Conservation (phyloP, 2,329 filamentous ascomycete genomes). For the Stagonosporopsis chrysanthemi region DNA sequence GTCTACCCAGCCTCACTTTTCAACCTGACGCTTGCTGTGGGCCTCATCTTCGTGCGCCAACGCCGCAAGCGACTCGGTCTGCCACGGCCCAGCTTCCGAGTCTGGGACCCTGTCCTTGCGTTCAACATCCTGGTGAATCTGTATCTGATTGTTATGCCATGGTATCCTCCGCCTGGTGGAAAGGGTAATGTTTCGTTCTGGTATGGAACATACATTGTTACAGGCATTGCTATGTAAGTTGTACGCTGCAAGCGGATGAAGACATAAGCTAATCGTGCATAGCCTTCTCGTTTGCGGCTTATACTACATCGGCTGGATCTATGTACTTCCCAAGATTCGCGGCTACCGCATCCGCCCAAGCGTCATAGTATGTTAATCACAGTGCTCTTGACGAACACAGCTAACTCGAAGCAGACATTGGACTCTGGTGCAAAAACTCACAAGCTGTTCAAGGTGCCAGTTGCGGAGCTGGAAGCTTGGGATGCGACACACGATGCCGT, state of each 20-base stretch:
- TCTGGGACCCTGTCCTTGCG: conserved; percentile 65
- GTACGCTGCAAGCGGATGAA: neutral
- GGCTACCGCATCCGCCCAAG: conserved; percentile 65
- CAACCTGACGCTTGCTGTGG: conserved; percentile 62
- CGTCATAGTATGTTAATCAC: conserved; percentile 59
- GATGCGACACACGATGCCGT: conserved; percentile 64
- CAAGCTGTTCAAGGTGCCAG: conserved; percentile 63
- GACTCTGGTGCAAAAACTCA: conserved; percentile 54
- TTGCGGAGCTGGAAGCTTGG: conserved; percentile 62
- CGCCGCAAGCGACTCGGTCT: conserved; percentile 62
- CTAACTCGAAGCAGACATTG: neutral
- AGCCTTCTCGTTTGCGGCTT: conserved; percentile 62
- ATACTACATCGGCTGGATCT: conserved; percentile 68
- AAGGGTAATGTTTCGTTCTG: conserved; percentile 74
- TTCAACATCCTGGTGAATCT: conserved; percentile 68
- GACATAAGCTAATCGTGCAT: neutral
- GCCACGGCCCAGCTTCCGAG: conserved; percentile 60
- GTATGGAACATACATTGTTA: conserved; percentile 72
- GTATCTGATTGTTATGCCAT: conserved; percentile 72
- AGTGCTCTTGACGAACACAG: neutral
- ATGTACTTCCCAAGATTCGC: conserved; percentile 61
- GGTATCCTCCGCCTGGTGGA: conserved; percentile 71
- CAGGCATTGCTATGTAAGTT: conserved; percentile 68
- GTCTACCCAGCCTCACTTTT: conserved; percentile 68
- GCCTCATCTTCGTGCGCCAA: conserved; percentile 65